These are phyloP conservation scores for Thuja plicata DNA, from an alignment of 83 land plant species.

Conservation along the genomic window DNA sequence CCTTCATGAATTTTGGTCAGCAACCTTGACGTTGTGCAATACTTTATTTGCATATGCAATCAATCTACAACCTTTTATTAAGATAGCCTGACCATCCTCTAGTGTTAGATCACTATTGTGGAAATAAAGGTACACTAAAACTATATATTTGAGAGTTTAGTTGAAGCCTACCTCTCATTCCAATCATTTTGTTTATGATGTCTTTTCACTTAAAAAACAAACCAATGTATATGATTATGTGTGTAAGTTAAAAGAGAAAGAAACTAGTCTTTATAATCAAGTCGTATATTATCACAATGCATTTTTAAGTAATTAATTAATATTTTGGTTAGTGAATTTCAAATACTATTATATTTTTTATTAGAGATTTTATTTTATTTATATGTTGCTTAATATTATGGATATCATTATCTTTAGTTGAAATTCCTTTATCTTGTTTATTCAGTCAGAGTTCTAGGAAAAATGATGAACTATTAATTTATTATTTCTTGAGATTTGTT, in stretches of 20 bases:
- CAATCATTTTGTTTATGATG: background rate
- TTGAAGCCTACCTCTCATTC: background rate
- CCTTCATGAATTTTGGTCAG: constrained; percentile 8
- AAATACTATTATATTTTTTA: background rate
- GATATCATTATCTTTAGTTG: background rate
- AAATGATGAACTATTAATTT: no score
- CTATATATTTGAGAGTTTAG: constrained; percentile 12
- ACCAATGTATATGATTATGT: constrained; percentile 6
- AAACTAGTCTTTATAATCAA: background rate
- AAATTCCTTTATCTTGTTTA: no score
- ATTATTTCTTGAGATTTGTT: background rate
- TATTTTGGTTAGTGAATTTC: background rate
- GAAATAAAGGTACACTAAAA: constrained; percentile 7
- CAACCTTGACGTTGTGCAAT: background rate
- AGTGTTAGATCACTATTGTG: background rate
- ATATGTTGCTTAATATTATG: no score
- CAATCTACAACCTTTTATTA: constrained; percentile 1
- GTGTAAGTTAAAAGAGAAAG: background rate
- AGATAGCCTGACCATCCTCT: background rate
- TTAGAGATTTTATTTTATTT: background rate
- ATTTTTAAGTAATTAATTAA: background rate
- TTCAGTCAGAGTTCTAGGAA: background rate
- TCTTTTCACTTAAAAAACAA: background rate
- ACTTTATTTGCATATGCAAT: background rate
- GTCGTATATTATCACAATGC: background rate